Base-by-base conservation (phyloP, 345 rosid genomes). In the Corymbia maculata region DNA sequence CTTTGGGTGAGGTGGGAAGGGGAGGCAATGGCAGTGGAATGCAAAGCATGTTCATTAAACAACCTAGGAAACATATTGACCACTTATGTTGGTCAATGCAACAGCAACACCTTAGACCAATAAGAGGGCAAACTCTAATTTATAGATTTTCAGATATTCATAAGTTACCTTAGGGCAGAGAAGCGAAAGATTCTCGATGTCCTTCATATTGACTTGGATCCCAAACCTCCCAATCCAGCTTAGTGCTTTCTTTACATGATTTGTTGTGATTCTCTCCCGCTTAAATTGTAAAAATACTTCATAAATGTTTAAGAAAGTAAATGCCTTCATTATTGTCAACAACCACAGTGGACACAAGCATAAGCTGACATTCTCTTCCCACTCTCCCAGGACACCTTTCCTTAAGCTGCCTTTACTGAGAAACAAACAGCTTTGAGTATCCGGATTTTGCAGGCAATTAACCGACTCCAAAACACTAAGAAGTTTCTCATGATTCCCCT, bases 271-370 rank as follows among this genome's bases (percentile, higher is more conserved):
- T 55, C 88, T 92, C 26, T 92, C 91, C 87, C 87, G 91, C 85
- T 30, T 90, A 75, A 94, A 87, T 88, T 90, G 92, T 88, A 93
- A 88, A 92, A 91, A 91, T 49, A 93, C 93, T 42, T 93, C 90
- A 86, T 92, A 94, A 55, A 95, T 90, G 85, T 94, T 97, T 89
- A 96, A 57, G 86, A 96, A 93, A 57, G 96, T 89, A 89, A 96
- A 95, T 2, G 96, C 93, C 94, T 94, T 94, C 94, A 96, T 86
- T 24, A 91, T 88, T 91, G 88, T 88, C 91, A 93, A 94, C 95
- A 97, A 91, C 99, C 99, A 96, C 47, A 68, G 90, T 13, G 98
- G 99, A 90, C 99, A 97, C 80, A 88, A 91, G 91, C 99, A 96
- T 4, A 70, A 88, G 87, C 57, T 84, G 47, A 13, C 28, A 52